Evolutionary conservation across 106 monocot genomes (phyloP).

Genomic region (Narthecium ossifragum): DNA sequence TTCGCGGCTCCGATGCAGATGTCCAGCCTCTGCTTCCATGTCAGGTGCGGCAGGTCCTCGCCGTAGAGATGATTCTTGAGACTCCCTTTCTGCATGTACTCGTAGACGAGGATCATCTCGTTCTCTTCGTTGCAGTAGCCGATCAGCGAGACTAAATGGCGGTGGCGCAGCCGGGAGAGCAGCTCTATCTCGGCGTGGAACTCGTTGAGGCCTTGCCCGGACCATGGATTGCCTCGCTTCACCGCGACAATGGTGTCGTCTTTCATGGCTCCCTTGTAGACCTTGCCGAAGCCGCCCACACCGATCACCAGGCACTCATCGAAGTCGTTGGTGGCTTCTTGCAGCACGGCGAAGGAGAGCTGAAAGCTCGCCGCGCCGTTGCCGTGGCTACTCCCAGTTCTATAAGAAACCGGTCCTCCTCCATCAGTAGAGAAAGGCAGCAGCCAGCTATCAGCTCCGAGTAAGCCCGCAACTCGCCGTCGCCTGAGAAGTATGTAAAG

Average conservation of each 20-base stretch:
- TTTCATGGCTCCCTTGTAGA: slow-evolving; percentile 55
- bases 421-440: no score
- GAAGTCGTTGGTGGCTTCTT: slow-evolving; percentile 61
- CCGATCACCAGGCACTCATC: slow-evolving; percentile 70
- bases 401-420: no score
- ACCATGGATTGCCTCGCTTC: slow-evolving; percentile 57
- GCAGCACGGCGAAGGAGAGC: slow-evolving; percentile 42
- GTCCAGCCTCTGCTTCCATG: slow-evolving; percentile 63
- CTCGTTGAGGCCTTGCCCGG: slow-evolving; percentile 66
- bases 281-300: slow-evolving; percentile 74
- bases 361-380: no score
- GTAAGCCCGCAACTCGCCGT: no score
- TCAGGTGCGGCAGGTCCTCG: slow-evolving; percentile 38
- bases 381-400: no score
- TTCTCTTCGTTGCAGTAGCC: slow-evolving; percentile 63
- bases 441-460: no score
- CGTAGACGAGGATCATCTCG: slow-evolving; percentile 74
- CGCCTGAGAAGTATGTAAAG: slow-evolving; percentile 5
- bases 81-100: slow-evolving; percentile 73
- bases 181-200: slow-evolving; percentile 69
- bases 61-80: slow-evolving; percentile 67
- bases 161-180: slow-evolving; percentile 58
- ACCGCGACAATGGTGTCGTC: slow-evolving; percentile 61
- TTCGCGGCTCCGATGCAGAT: slow-evolving; percentile 60
- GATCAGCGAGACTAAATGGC: slow-evolving; percentile 70